Percentiles rank a stretch among this genome's conserved stretches.
Evolutionary conservation across 495 filamentous ascomycete species (phyloP).

Genomic region (Rostrohypoxylon terebratum): DNA sequence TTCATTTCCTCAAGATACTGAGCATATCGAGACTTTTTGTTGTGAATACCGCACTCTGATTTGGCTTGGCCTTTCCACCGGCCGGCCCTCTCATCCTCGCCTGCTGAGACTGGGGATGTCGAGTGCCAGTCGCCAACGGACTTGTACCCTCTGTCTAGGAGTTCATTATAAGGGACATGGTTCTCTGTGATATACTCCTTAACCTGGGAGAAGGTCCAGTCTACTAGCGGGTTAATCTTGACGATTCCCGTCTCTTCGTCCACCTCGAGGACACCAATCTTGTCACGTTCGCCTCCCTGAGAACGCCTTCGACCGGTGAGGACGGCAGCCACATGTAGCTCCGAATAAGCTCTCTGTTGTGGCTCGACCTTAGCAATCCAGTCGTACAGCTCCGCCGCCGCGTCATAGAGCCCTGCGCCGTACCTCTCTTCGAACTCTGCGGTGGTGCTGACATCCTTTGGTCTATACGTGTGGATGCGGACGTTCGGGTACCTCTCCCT

Average conservation of each 20-base stretch:
- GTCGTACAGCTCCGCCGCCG: slow-evolving; percentile 90
- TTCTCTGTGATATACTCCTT: slow-evolving; percentile 85
- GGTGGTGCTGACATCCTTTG: slow-evolving; percentile 73
- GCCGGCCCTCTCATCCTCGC: slow-evolving; percentile 96
- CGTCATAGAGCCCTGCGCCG: slow-evolving; percentile 87
- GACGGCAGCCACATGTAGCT: slow-evolving; percentile 90
- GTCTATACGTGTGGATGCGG: slow-evolving; percentile 89
- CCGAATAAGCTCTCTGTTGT: slow-evolving; percentile 88
- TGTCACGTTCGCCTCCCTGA: slow-evolving; percentile 92
- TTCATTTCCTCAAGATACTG: slow-evolving; percentile 82
- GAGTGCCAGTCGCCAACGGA: slow-evolving; percentile 98
- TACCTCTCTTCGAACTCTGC: slow-evolving; percentile 83
- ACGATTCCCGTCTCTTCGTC: slow-evolving; percentile 87
- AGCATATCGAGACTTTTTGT: slow-evolving; percentile 91
- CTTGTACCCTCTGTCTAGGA: slow-evolving; percentile 94
- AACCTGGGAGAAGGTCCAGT: slow-evolving; percentile 94
- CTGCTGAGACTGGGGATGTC: slow-evolving; percentile 87
- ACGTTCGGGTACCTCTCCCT: slow-evolving; percentile 79
- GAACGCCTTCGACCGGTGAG: slow-evolving; percentile 93
- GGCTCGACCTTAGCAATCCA: slow-evolving; percentile 98
- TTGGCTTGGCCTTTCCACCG: slow-evolving; percentile 95
- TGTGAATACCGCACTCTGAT: slow-evolving; percentile 98
- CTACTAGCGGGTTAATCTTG: slow-evolving; percentile 98
- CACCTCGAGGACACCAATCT: slow-evolving; percentile 88
- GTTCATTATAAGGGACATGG: slow-evolving; percentile 91